Evolutionary conservation across 352 stramenopile species (phyloP), one percentile per base, ranked within the genome.

Genomic region (Globisporangium nunn): DNA sequence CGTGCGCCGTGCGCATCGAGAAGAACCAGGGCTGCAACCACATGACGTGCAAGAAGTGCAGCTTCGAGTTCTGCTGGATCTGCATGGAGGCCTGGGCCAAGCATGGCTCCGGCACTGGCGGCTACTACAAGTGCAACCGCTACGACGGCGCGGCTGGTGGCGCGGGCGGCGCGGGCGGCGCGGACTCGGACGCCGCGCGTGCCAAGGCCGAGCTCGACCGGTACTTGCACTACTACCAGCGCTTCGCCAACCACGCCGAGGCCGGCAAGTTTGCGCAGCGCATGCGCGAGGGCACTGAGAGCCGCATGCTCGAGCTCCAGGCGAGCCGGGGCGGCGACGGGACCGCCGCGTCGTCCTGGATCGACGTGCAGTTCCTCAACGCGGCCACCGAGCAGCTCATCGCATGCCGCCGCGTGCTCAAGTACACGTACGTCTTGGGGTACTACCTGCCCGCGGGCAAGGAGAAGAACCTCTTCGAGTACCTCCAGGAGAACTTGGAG

Each of bases 11-110:
- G 61, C 90, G 96, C 52, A 99, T 99, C 70, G 97, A 99, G 74
- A 99, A 99, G 77, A 99, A 99, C 72, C 96, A 99, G 63, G 97
- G 97, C 28, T 99, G 97, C 78, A 99, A 99, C 74, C 97, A 99
- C 85, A 99, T 99, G 93, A 98, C 87, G 28, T 99, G 96, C 69
- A 82, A 81, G 64, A 91, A 81, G 60, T 95, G 85, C 63, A 83
- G 68, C 41, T 89, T 96, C 71, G 96, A 99, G 64, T 99, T 99
- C 69, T 99, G 97, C 72, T 99, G 97, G 97, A 94, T 92, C 59
- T 99, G 96, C 72, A 97, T 98, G 87, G 92, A 96, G 50, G 72
- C 89, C 48, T 99, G 96, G 96, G 67, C 73, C n/a, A 93, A 98
- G 48, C 96, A 99, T 64, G 96, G 96, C 10, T 91, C 95, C 2